Percentiles rank a stretch among this genome's conserved stretches.
Evolutionary conservation across 2,329 filamentous ascomycete species (phyloP).

Genomic region (Neonectria coccinea): DNA sequence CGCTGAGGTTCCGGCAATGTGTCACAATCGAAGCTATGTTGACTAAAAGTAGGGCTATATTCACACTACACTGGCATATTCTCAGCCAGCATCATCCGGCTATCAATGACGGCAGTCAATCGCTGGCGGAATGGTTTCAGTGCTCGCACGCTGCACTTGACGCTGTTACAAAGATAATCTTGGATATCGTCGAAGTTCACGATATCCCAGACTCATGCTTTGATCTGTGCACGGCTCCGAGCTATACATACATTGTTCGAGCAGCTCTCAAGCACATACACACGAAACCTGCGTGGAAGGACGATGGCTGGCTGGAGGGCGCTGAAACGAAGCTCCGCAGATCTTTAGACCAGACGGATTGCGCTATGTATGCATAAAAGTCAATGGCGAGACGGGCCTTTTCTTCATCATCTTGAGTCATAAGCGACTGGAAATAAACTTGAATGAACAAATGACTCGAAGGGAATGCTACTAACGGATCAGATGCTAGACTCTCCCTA

Average conservation of each 20-base stretch:
- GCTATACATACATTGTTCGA: neutral
- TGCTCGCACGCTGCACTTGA: slow-evolving; percentile 7
- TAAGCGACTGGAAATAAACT: too few species aligned
- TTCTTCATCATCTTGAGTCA: too few species aligned
- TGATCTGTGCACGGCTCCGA: neutral
- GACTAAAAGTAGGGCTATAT: slow-evolving; percentile 4
- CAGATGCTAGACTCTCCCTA: too few species aligned
- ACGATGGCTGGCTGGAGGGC: neutral
- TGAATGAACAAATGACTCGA: too few species aligned
- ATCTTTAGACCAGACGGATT: neutral
- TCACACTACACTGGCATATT: slow-evolving; percentile 15
- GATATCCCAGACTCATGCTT: neutral
- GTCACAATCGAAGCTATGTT: neutral
- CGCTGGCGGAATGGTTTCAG: neutral
- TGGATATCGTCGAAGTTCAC: slow-evolving; percentile 2
- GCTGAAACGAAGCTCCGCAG: neutral
- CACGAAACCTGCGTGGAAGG: neutral
- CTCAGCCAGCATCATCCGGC: neutral
- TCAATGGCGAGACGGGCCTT: too few species aligned
- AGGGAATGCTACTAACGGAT: too few species aligned
- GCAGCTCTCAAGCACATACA: neutral
- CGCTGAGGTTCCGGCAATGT: neutral
- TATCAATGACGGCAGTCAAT: neutral
- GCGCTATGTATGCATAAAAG: too few species aligned
- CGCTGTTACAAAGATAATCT: slow-evolving; percentile 8